Conservation (phyloP, 2,329 filamentous ascomycete species). For the Phaeosphaeriaceae sp. region DNA sequence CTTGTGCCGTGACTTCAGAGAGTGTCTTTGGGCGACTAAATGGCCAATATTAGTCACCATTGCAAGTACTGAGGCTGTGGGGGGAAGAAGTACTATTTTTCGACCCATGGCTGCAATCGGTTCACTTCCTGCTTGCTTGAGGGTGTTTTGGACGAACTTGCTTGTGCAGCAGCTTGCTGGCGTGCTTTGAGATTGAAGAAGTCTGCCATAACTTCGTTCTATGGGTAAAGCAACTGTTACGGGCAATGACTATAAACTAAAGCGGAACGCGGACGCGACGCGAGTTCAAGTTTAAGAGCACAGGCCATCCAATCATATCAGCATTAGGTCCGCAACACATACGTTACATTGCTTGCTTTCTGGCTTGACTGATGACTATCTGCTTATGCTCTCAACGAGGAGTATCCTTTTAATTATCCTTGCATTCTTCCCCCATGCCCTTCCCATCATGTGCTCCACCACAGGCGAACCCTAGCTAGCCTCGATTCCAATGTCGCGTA, state of each 20-base stretch:
- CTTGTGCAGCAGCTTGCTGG: constrained; percentile 72
- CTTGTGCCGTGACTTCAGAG: constrained; percentile 94
- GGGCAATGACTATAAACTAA: constrained; percentile 24
- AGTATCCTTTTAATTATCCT: background rate
- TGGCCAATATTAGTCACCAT: constrained; percentile 14
- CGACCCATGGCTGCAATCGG: constrained; percentile 90
- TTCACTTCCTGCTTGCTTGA: constrained; percentile 66
- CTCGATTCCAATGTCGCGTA: constrained; percentile 12
- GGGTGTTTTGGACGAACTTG: constrained; percentile 71
- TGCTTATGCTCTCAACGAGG: constrained; percentile 5
- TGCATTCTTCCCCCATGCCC: no score
- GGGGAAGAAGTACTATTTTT: constrained; percentile 79
- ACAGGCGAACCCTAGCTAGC: constrained; percentile 4
- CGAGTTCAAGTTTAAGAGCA: constrained; percentile 36
- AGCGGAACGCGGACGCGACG: constrained; percentile 43
- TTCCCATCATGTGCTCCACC: background rate
- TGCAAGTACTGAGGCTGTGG: background rate
- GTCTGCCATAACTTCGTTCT: constrained; percentile 69
- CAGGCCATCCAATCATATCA: constrained; percentile 28
- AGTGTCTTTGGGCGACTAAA: constrained; percentile 88
- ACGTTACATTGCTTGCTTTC: no score
- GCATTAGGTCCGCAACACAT: constrained; percentile 4
- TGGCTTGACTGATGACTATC: constrained; percentile 7
- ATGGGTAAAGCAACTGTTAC: constrained; percentile 10
- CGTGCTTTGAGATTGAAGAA: constrained; percentile 97